phyloP scores from a whole-genome alignment of 208 protist species.

The Wallacemonas rigidus region DNA sequence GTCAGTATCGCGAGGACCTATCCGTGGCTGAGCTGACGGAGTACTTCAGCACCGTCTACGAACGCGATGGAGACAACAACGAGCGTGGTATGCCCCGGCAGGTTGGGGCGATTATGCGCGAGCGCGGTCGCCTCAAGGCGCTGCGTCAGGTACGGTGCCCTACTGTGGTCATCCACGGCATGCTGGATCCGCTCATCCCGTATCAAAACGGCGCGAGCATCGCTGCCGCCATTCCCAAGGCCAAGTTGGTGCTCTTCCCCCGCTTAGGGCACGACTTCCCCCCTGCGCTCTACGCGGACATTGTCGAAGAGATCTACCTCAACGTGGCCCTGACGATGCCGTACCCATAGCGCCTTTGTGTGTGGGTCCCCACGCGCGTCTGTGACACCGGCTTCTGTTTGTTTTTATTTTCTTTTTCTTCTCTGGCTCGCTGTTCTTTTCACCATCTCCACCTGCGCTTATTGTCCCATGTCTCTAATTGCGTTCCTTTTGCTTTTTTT shows the following conservation, averaged over 20 bases:
- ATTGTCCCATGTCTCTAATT: no score
- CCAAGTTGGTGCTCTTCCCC: slow-evolving; percentile 75
- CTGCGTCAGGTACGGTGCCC: slow-evolving; percentile 50
- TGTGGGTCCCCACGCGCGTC: no score
- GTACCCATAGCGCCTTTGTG: not conserved
- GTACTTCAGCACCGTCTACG: slow-evolving; percentile 16
- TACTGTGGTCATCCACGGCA: slow-evolving; percentile 69
- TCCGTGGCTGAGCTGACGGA: slow-evolving; percentile 29
- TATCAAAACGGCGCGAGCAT: slow-evolving; percentile 60
- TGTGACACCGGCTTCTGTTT: not conserved
- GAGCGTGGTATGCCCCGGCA: slow-evolving; percentile 45
- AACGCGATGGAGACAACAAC: slow-evolving; percentile 33
- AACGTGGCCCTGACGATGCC: slow-evolving; percentile 28
- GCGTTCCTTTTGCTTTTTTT: not conserved
- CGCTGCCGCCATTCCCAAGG: slow-evolving; percentile 41
- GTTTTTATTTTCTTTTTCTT: not conserved
- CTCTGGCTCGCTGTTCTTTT: not conserved
- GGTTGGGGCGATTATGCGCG: slow-evolving; percentile 56
- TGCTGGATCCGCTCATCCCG: slow-evolving; percentile 62
- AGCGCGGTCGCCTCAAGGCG: slow-evolving; percentile 38
- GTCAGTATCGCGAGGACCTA: slow-evolving; percentile 29
- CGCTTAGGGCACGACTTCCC: slow-evolving; percentile 65
- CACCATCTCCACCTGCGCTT: no score
- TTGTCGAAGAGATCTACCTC: slow-evolving; percentile 58
- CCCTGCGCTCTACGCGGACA: slow-evolving; percentile 26